Percentiles rank a stretch among this genome's conserved stretches.
Conservation (phyloP, 768 basidiomycete genomes). For the Lactarius hengduanensis region DNA sequence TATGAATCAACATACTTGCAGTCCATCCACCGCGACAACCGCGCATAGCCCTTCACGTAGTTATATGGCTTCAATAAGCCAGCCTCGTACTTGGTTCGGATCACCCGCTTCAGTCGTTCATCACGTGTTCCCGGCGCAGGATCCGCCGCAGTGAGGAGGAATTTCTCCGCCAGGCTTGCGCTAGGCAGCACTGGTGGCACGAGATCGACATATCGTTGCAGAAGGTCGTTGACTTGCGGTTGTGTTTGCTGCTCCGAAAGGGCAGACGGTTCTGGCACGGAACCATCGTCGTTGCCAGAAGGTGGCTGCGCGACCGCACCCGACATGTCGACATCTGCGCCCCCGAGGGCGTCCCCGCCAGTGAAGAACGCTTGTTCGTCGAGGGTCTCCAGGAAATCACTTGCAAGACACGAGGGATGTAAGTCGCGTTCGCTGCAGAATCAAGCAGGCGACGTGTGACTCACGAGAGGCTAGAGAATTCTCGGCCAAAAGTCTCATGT, state of each 20-base stretch:
- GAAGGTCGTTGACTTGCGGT: constrained; percentile 21
- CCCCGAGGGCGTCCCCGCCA: constrained; percentile 45
- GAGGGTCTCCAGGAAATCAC: constrained; percentile 86
- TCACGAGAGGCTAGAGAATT: constrained; percentile 79
- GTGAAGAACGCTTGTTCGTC: constrained; percentile 83
- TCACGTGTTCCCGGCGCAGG: constrained; percentile 89
- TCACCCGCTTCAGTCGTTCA: constrained; percentile 86
- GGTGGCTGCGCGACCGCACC: constrained; percentile 12
- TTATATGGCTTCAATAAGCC: constrained; percentile 94
- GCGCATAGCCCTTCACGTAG: constrained; percentile 93
- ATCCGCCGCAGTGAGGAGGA: constrained; percentile 91
- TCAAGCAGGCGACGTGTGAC: constrained; percentile 30
- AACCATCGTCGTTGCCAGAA: constrained; percentile 3
- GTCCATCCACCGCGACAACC: constrained; percentile 94
- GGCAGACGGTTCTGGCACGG: constrained; percentile 28
- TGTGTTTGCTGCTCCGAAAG: constrained; percentile 28
- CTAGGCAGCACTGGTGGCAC: constrained; percentile 60
- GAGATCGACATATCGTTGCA: constrained; percentile 39
- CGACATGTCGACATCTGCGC: constrained; percentile 31
- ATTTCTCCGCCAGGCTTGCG: constrained; percentile 80
- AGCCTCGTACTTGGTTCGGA: constrained; percentile 95
- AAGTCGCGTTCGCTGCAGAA: background rate
- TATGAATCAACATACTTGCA: constrained; percentile 58
- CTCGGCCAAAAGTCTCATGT: constrained; percentile 73
- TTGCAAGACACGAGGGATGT: constrained; percentile 34